Base-by-base conservation (phyloP, 257 asterid genomes). In the Capsicum baccatum region DNA sequence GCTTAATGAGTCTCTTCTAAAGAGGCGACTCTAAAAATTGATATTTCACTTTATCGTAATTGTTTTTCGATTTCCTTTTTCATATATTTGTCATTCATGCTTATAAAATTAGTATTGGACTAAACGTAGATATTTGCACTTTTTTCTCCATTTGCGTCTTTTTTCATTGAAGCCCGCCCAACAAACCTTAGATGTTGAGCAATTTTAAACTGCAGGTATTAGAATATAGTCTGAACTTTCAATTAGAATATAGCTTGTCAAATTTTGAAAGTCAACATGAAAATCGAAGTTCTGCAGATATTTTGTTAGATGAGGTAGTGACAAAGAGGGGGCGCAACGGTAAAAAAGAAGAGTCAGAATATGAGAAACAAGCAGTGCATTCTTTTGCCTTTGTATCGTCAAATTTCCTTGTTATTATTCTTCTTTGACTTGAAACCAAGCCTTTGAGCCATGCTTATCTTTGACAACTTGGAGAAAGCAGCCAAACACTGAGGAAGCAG, bases 341-440 rank as follows among this genome's bases (percentile, higher is more conserved):
- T 42, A 21, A 54, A 57, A 76, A 54, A 26, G 48, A 54, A 9
- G 50, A 78, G 62, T 14, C 64, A 78, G 26, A 78, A 52, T 26
- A 54, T 37, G 37, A 74, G 19, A 76, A 76, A 54, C 26, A 78
- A 78, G 50, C 64, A 54, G 64, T 15, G 21, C 50, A 78, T 78
- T 62, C 50, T 33, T 54, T 33, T 33, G 6, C 82, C 82, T 54
- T 78, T 9, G 62, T 14, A 16, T 78, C 33, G 8, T 26, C 64
- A 78, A 78, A 78, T 78, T 78, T 76, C 81, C 33, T 8, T 54
- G 64, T 78, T 78, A 78, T 78, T 78, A 5, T 54, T 78, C 64
- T 8, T 76, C 21, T 26, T 26, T 35, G 19, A 21, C 63, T 52
- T 21, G 44, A 21, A 21, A 16, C 47, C 60, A 8, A 52, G 52